Percentiles rank a stretch among this genome's conserved stretches.
These are phyloP conservation scores for Rhamnella rubrinervis DNA, from an alignment of 331 rosid genomes.

Conservation along the genomic window DNA sequence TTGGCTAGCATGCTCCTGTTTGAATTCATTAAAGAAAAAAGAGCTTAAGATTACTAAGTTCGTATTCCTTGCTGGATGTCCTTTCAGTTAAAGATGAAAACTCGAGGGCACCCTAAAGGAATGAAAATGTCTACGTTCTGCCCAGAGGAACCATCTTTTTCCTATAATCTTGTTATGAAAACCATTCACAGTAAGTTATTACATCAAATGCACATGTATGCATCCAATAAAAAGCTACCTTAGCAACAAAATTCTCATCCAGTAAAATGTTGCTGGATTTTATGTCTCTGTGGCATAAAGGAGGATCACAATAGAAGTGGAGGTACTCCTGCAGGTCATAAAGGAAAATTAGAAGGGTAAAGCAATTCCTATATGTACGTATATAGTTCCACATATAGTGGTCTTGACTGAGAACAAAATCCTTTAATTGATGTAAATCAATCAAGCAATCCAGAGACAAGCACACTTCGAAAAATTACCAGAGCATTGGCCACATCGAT, in stretches of 20 bases:
- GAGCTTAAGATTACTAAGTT: too few species aligned
- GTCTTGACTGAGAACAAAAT: background rate
- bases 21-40: background rate
- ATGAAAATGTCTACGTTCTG: background rate
- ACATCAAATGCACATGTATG: constrained; percentile 10
- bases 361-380: background rate
- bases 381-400: background rate
- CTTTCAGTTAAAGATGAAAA: background rate
- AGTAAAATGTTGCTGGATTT: constrained; percentile 94
- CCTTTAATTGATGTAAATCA: constrained; percentile 18
- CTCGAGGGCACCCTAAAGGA: background rate
- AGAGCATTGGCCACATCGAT: constrained; percentile 95
- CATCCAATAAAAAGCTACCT: constrained; percentile 50
- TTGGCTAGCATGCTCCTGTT: constrained; percentile 4
- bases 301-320: constrained; percentile 97
- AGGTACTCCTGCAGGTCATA: constrained; percentile 84
- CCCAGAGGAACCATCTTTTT: background rate
- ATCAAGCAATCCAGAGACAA: constrained; percentile 14
- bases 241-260: constrained; percentile 85
- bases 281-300: constrained; percentile 92
- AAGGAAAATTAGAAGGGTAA: constrained; percentile 22
- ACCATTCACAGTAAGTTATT: background rate
- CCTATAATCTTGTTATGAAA: background rate
- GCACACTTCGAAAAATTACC: constrained; percentile 47
- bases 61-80: background rate